Base-by-base conservation (phyloP, 2,329 filamentous ascomycete genomes). In the Xylaria sp. region DNA sequence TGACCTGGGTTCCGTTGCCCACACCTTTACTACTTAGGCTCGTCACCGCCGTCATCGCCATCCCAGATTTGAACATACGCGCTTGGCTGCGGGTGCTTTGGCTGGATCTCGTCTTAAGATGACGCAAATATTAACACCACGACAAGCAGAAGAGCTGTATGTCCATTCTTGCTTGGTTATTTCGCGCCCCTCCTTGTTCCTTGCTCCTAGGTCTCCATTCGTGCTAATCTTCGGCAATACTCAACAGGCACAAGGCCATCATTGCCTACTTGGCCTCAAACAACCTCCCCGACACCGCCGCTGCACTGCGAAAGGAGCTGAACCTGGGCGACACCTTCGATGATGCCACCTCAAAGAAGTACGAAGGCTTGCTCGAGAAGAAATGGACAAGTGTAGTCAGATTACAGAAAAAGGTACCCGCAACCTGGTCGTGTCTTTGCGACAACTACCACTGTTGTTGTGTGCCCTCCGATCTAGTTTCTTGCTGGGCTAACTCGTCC, bases 311-410 rank as follows among this genome's bases (percentile, higher is more conserved):
- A 71, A 86, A 92, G 77, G 94, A 98, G 80, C 83, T 93, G n/a
- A 86, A 87, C 64, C 86, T 97, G 4, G 87, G 90, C 61, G 89
- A 88, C 64, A 82, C 83, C 57, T 94, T 97, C 76, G 94, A 97
- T 79, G 86, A 92, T 71, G 87, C 88, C 20, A 97, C 93, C 23
- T 88, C 91, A 62, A 97, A 97, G 85, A 97, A 97, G 83, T 98
- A 98, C 83, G 94, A 97, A 82, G 92, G 93, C 1, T 82, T 98
- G 33, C 83, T 98, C 74, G 95, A 98, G 86, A 98, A 97, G 88
- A 98, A 98, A 85, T 98, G 95, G 95, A 98, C 95, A 23, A 96
- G 94, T 76, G 92, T 98, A 33, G 94, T 98, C 76, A 88, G 95
- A 70, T 82, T 98, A 80, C 95, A 98, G 83, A 98, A 97, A 82